These are phyloP conservation scores for Aspergillus leporis DNA, from an alignment of 495 filamentous ascomycete species.

Conservation along the genomic window DNA sequence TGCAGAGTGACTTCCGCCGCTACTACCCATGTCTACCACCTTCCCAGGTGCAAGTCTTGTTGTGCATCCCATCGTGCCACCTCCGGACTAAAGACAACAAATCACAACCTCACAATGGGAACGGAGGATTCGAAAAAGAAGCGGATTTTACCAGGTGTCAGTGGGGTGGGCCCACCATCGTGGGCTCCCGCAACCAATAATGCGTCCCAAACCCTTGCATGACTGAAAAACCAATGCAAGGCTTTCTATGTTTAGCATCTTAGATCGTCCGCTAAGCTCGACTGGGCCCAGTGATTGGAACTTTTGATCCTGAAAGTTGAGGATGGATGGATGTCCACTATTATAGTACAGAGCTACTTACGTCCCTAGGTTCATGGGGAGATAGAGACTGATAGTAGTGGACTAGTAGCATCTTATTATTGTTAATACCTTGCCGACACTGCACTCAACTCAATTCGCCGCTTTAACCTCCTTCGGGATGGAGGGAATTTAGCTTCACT, in stretches of 20 bases:
- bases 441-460: background rate
- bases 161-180: constrained; percentile 10
- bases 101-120: background rate
- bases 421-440: background rate
- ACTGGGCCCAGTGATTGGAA: constrained; percentile 4
- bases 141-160: constrained; percentile 10
- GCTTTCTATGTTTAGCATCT: constrained; percentile 44
- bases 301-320: background rate
- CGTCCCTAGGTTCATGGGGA: background rate
- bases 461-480: background rate
- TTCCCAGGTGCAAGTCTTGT: constrained; percentile 13
- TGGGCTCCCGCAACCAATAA: constrained; percentile 23
- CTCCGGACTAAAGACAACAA: constrained; percentile 14
- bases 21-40: constrained; percentile 14
- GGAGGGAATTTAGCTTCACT: background rate
- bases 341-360: too few species aligned
- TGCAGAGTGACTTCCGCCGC: constrained; percentile 36
- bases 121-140: constrained; percentile 17
- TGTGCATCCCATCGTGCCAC: constrained; percentile 24
- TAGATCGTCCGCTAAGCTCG: constrained; percentile 26
- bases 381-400: background rate
- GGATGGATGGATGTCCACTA: too few species aligned
- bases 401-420: background rate
- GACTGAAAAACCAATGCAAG: constrained; percentile 40
- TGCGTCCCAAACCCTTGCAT: constrained; percentile 27